These are phyloP conservation scores for Amphibolis antarctica DNA, from an alignment of 106 monocot genomes.

Conservation along the genomic window DNA sequence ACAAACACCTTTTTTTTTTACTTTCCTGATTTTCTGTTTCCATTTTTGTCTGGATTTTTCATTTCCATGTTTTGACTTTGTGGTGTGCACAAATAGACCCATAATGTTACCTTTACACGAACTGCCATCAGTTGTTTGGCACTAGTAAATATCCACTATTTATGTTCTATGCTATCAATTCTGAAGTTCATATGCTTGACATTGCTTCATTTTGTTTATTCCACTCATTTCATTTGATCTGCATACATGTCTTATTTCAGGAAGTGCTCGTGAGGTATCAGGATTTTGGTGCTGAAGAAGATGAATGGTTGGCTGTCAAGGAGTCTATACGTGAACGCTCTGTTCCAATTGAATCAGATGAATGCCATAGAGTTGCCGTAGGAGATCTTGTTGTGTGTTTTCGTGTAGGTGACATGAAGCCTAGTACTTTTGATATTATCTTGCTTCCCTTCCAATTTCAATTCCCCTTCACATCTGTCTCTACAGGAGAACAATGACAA, in stretches of 20 bases:
- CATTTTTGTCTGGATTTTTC: too few species aligned
- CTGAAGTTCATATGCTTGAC: not conserved
- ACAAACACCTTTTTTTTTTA: too few species aligned
- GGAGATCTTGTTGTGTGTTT: constrained; percentile 78
- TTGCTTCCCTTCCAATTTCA: not conserved
- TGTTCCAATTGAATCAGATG: constrained; percentile 53
- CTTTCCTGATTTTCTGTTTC: too few species aligned
- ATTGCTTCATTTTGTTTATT: not conserved
- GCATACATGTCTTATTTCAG: constrained; percentile 21
- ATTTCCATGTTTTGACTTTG: too few species aligned
- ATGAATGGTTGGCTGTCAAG: constrained; percentile 73
- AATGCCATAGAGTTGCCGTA: constrained; percentile 42
- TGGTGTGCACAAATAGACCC: too few species aligned
- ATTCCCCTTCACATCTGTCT: not conserved
- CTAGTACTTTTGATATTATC: not conserved
- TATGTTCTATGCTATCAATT: not conserved
- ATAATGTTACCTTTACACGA: too few species aligned
- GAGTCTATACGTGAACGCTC: constrained; percentile 50
- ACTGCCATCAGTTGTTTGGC: too few species aligned
- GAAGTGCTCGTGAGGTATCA: constrained; percentile 60
- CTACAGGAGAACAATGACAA: constrained; percentile 41
- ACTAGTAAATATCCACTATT: too few species aligned
- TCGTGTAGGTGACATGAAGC: constrained; percentile 20
- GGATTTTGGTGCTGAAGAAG: constrained; percentile 57
- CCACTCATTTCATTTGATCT: not conserved